These are phyloP conservation scores for Ligustrum vulgare DNA, from an alignment of 257 asterid species.

Conservation along the genomic window DNA sequence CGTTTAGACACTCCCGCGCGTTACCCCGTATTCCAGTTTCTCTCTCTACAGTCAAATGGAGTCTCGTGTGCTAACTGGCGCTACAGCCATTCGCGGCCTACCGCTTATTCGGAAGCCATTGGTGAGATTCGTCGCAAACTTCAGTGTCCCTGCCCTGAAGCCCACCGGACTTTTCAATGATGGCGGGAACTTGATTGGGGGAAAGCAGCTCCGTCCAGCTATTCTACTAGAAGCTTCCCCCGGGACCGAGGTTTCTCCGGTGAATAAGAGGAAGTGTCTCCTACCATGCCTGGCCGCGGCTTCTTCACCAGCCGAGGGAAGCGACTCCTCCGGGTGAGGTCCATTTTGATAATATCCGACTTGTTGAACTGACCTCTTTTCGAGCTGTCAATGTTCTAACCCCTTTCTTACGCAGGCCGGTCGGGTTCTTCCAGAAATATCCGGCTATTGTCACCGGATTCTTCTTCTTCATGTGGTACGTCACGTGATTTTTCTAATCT, in stretches of 20 bases:
- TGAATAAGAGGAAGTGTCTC: conserved; percentile 40
- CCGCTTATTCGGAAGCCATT: conserved; percentile 48
- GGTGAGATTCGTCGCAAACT: conserved; percentile 34
- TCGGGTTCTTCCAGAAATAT: conserved; percentile 73
- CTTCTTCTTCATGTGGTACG: conserved; percentile 98
- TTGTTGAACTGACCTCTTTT: conserved; percentile 23
- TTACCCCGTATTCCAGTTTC: conserved; percentile 2
- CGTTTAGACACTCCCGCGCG: conserved; percentile 8
- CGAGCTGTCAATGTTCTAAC: conserved; percentile 21
- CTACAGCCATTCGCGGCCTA: conserved; percentile 62
- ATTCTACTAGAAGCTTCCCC: conserved; percentile 63
- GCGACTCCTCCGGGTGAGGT: conserved; percentile 92
- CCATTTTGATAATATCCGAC: conserved; percentile 42
- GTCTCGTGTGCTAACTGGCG: conserved; percentile 87
- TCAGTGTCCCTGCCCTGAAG: conserved; percentile 33
- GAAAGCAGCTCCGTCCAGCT: conserved; percentile 78
- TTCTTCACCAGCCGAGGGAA: conserved; percentile 68
- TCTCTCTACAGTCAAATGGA: conserved; percentile 62
- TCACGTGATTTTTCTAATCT: conserved; percentile 12
- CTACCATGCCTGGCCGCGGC: conserved; percentile 70
- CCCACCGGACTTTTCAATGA: conserved; percentile 47
- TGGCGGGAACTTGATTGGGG: conserved; percentile 66
- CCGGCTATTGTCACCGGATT: conserved; percentile 83
- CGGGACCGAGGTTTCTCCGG: conserved; percentile 24
- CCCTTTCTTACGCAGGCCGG: conserved; percentile 43